Percentiles rank a stretch among this genome's conserved stretches.
Conservation (phyloP, 495 filamentous ascomycete species). For the Lophiotrema nucula region DNA sequence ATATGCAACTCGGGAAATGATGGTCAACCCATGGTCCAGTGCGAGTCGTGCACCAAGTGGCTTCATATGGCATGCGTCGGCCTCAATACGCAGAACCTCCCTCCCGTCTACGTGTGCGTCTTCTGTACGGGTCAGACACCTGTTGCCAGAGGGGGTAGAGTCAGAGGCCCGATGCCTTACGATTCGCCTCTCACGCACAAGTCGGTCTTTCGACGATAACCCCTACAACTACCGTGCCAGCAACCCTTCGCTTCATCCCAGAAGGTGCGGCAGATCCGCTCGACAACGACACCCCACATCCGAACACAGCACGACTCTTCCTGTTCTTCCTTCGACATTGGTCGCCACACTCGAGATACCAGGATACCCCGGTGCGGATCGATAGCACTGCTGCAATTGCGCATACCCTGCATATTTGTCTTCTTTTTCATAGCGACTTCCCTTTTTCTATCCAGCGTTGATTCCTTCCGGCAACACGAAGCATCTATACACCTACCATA, state of each 20-base stretch:
- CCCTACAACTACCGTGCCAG: background rate
- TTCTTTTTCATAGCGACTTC: too few relatives aligned
- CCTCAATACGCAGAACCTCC: constrained; percentile 62
- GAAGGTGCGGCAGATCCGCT: background rate
- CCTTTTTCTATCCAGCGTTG: constrained; percentile 15
- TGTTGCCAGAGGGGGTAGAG: constrained; percentile 60
- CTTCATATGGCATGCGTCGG: constrained; percentile 78
- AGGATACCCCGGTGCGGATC: constrained; percentile 22
- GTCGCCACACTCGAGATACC: constrained; percentile 6
- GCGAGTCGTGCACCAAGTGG: constrained; percentile 85
- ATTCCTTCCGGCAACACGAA: constrained; percentile 8
- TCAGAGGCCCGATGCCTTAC: constrained; percentile 47
- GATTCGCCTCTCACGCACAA: constrained; percentile 34
- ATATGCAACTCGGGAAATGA: constrained; percentile 66
- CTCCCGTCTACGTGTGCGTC: constrained; percentile 74
- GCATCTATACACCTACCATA: constrained; percentile 22
- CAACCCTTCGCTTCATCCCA: background rate
- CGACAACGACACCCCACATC: background rate
- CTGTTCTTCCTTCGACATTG: background rate
- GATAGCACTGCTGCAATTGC: background rate
- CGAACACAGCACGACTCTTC: too few relatives aligned
- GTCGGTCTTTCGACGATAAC: constrained; percentile 22
- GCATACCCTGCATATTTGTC: constrained; percentile 21
- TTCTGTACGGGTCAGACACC: constrained; percentile 75
- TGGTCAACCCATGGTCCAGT: constrained; percentile 79